Percentiles rank a stretch among this genome's conserved stretches.
Conservation (phyloP, 257 asterid genomes). For the Eucommia ulmoides region DNA sequence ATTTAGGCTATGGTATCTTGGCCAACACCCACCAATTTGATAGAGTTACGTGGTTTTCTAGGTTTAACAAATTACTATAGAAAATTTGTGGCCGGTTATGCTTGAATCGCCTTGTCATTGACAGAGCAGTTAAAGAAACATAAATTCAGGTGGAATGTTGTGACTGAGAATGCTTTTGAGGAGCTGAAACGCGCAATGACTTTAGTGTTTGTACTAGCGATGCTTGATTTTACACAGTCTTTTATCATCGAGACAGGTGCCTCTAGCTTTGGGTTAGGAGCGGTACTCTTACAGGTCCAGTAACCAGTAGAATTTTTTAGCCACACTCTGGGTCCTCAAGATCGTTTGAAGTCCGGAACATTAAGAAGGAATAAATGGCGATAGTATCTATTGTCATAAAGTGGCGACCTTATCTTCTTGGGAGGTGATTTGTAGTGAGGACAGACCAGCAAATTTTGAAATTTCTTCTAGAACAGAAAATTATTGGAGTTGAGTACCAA, state of each 20-base stretch:
- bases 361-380: not conserved
- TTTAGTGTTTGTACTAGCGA: not conserved
- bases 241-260: conserved; percentile 8
- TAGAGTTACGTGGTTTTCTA: not conserved
- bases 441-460: not conserved
- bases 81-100: not conserved
- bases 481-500: not conserved
- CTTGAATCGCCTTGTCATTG: not conserved
- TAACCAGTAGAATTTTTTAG: not conserved
- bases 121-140: not conserved
- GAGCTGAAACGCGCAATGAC: not conserved
- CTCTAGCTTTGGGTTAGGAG: not conserved
- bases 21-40: not conserved
- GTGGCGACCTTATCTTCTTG: not conserved
- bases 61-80: not conserved
- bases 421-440: not conserved
- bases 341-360: not conserved
- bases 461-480: not conserved
- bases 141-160: not conserved
- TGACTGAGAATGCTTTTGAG: not conserved
- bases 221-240: not conserved
- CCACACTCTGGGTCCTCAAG: not conserved
- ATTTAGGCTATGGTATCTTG: not conserved
- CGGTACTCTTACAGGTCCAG: not conserved
- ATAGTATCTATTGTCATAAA: not conserved